Conservation (phyloP, 225 moss, liverwort and hornwort species). For the Marchantia paleacea region DNA sequence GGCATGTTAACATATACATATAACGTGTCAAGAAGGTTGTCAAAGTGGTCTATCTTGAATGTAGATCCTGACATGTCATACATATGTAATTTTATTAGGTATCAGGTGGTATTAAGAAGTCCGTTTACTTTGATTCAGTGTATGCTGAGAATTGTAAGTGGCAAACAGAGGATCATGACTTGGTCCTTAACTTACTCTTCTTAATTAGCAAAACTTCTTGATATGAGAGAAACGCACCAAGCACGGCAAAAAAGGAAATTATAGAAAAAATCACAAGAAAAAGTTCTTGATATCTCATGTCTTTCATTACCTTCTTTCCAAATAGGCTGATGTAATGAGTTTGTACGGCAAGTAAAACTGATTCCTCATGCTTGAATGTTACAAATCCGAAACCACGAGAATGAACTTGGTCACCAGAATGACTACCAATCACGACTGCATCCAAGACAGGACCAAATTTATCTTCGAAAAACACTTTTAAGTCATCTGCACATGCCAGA, state of each 20-base stretch:
- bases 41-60: no score
- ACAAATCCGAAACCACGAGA: constrained; percentile 97
- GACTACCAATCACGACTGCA: constrained; percentile 86
- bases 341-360: constrained; percentile 84
- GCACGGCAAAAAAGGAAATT: neutral
- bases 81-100: no score
- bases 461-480: no score
- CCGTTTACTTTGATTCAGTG: no score
- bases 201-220: neutral
- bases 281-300: neutral
- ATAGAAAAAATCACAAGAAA: neutral
- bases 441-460: constrained; percentile 88
- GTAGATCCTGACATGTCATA: no score
- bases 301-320: constrained; percentile 69
- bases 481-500: no score
- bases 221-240: neutral
- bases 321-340: constrained; percentile 84
- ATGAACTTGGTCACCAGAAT: constrained; percentile 86
- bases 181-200: no score
- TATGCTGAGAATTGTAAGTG: no score
- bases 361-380: constrained; percentile 81
- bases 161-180: no score
- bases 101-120: no score
- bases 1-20: no score
- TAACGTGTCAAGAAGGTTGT: no score